Percentiles rank a stretch among this genome's conserved stretches.
phyloP scores from a whole-genome alignment of 164 flowering plant species.

The Stephania cephalantha region DNA sequence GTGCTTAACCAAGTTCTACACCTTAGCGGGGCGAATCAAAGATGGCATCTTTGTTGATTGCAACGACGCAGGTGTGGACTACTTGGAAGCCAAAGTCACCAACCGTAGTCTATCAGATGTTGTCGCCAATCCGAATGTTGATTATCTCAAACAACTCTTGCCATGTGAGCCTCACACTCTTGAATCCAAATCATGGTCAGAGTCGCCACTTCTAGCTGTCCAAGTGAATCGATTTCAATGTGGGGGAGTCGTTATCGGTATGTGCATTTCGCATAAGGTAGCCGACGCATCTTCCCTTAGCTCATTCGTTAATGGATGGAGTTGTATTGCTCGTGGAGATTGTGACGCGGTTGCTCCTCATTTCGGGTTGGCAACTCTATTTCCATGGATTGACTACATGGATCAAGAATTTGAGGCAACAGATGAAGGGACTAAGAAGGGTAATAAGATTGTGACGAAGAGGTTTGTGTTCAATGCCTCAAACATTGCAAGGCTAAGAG shows the following conservation, averaged over 20 bases:
- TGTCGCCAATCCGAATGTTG: constrained; percentile 12
- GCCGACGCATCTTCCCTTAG: constrained; percentile 32
- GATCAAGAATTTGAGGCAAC: constrained; percentile 7
- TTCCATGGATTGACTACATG: constrained; percentile 23
- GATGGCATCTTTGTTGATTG: background rate
- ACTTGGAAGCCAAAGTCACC: background rate
- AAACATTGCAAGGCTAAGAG: constrained; percentile 12
- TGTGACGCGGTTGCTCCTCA: constrained; percentile 11
- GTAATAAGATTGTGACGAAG: constrained; percentile 16
- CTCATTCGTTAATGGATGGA: constrained; percentile 41
- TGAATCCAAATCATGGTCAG: background rate
- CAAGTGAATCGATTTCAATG: constrained; percentile 44
- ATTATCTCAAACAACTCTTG: constrained; percentile 20
- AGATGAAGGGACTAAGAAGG: background rate
- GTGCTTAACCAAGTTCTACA: background rate
- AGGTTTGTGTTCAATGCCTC: constrained; percentile 20
- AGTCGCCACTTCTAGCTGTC: constrained; percentile 17
- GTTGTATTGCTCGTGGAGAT: constrained; percentile 21
- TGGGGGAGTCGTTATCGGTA: constrained; percentile 51
- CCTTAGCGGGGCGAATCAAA: constrained; percentile 5
- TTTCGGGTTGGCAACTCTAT: constrained; percentile 21
- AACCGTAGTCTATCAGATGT: background rate
- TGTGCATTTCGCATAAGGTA: constrained; percentile 41
- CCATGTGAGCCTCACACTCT: constrained; percentile 16
- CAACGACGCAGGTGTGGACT: constrained; percentile 8